Conservation (phyloP, 306 rosid genomes). For the Pyrus betulifolia region DNA sequence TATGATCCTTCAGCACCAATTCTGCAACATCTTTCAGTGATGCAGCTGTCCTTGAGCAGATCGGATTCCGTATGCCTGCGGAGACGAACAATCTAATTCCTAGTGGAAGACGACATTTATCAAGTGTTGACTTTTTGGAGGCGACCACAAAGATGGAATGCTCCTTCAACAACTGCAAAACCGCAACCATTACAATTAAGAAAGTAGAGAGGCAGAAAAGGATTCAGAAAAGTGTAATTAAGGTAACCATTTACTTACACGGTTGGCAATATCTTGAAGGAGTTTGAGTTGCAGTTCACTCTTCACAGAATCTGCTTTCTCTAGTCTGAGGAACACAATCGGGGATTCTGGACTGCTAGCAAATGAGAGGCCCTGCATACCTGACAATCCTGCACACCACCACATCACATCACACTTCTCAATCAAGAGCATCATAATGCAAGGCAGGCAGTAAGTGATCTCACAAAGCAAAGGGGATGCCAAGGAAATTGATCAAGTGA, state of each 20-base stretch:
- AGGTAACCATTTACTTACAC: constrained; percentile 41
- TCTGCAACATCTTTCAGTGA: constrained; percentile 65
- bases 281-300: constrained; percentile 54
- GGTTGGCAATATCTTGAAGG: constrained; percentile 60
- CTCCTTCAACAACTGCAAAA: constrained; percentile 63
- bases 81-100: constrained; percentile 82
- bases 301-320: constrained; percentile 55
- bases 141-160: constrained; percentile 58
- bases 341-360: constrained; percentile 85
- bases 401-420: not conserved
- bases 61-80: constrained; percentile 79
- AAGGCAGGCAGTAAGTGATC: not conserved
- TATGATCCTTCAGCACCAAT: constrained; percentile 42
- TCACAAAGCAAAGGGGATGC: not conserved
- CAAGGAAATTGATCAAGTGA: not conserved
- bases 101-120: constrained; percentile 66
- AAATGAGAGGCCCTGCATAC: constrained; percentile 47
- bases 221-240: not conserved
- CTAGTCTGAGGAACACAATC: constrained; percentile 66
- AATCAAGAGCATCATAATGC: not conserved
- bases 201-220: not conserved
- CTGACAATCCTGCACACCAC: constrained; percentile 55
- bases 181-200: constrained; percentile 10
- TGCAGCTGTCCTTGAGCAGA: constrained; percentile 60
- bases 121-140: constrained; percentile 74